phyloP scores from a whole-genome alignment of 495 filamentous ascomycete species.

The Haplographium delicatum region DNA sequence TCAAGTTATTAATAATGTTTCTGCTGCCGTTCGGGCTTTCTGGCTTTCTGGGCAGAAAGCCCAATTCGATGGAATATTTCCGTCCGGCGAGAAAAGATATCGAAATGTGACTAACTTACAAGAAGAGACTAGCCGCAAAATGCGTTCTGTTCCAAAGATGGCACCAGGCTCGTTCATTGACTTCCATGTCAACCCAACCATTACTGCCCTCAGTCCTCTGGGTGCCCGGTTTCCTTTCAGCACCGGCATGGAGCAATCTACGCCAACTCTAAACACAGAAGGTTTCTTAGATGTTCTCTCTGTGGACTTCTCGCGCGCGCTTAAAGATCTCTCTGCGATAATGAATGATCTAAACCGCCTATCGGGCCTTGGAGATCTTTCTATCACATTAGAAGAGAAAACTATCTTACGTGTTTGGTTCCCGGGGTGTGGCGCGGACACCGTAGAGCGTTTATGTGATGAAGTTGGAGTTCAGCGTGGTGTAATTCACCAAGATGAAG shows the following conservation, averaged over 20 bases:
- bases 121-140: conserved; percentile 59
- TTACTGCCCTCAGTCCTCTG: conserved; percentile 72
- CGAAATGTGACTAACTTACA: conserved; percentile 63
- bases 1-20: conserved; percentile 92
- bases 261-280: conserved; percentile 61
- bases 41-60: conserved; percentile 81
- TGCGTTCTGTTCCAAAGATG: conserved; percentile 45
- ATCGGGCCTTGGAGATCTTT: conserved; percentile 72
- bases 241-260: conserved; percentile 16
- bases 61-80: conserved; percentile 69
- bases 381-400: conserved; percentile 60
- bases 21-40: conserved; percentile 83
- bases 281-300: conserved; percentile 80
- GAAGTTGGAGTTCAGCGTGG: conserved; percentile 81
- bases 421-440: conserved; percentile 79
- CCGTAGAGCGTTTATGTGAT: conserved; percentile 76
- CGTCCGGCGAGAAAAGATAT: conserved; percentile 71
- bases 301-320: conserved; percentile 79
- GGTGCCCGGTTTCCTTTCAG: conserved; percentile 24
- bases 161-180: conserved; percentile 76
- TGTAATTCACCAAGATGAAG: conserved; percentile 70
- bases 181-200: conserved; percentile 79
- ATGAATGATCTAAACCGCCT: conserved; percentile 78
- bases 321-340: conserved; percentile 75
- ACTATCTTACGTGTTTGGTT: conserved; percentile 74